Conservation (phyloP, 306 rosid species). For the Mucuna pruriens region DNA sequence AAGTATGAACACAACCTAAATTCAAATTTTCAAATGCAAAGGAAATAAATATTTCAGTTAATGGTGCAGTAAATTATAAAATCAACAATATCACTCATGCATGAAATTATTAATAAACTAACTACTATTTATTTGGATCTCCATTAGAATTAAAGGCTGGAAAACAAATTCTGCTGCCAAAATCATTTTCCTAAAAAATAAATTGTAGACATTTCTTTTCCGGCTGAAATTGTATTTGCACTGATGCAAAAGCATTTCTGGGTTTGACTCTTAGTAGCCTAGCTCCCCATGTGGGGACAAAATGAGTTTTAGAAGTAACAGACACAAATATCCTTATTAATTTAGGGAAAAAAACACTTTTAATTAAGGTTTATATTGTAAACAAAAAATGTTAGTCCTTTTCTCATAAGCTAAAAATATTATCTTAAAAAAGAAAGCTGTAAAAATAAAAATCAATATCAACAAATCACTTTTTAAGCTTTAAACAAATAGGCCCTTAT, state of each 20-base stretch:
- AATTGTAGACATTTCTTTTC: not conserved
- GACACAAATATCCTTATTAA: not conserved
- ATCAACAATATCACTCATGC: conserved; percentile 20
- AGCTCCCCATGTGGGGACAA: conserved; percentile 2
- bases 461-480: not conserved
- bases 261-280: not conserved
- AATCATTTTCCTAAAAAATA: not conserved
- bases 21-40: conserved; percentile 14
- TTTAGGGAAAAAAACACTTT: not conserved
- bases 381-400: not conserved
- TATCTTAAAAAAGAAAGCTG: not conserved
- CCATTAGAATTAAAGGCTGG: not conserved
- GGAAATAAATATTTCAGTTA: not conserved
- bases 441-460: not conserved
- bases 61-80: not conserved
- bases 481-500: not conserved
- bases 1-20: conserved; percentile 13
- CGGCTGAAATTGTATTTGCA: not conserved
- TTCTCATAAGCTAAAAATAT: not conserved
- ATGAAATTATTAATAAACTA: conserved; percentile 22
- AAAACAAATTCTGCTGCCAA: not conserved
- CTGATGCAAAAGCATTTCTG: not conserved
- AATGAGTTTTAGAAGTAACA: not conserved
- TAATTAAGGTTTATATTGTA: not conserved
- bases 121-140: not conserved